phyloP scores from a whole-genome alignment of 148 eudicot genomes.

The Beta vulgaris region DNA sequence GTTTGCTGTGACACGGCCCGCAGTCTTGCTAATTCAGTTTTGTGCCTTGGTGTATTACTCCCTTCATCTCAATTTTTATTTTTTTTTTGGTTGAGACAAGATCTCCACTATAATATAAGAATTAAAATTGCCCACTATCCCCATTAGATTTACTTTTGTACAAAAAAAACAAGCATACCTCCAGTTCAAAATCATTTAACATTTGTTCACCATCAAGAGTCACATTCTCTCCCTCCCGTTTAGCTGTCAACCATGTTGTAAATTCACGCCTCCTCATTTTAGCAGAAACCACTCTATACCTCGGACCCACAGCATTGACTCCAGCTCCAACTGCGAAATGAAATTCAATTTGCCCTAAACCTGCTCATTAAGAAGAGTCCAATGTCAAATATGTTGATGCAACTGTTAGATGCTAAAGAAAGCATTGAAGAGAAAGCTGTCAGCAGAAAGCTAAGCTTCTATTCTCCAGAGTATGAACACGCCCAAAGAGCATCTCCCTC shows the following conservation, averaged over 20 bases:
- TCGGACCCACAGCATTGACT: slow-evolving; percentile 53
- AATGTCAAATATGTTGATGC: not conserved
- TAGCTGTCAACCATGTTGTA: slow-evolving; percentile 83
- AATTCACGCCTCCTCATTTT: slow-evolving; percentile 38
- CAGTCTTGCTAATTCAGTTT: too few relatives aligned
- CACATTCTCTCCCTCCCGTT: slow-evolving; percentile 53
- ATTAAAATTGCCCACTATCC: too few relatives aligned
- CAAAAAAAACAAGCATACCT: slow-evolving; percentile 42
- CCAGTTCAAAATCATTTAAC: slow-evolving; percentile 47
- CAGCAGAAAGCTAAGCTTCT: too few relatives aligned
- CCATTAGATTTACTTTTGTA: too few relatives aligned
- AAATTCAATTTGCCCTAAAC: slow-evolving; percentile 63
- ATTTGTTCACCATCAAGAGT: slow-evolving; percentile 69
- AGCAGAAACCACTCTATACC: slow-evolving; percentile 70
- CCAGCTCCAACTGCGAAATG: slow-evolving; percentile 67
- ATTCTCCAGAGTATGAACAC: not conserved
- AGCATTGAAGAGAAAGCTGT: not conserved
- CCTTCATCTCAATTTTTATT: too few relatives aligned
- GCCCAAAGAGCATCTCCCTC: not conserved
- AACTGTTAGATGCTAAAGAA: slow-evolving; percentile 10
- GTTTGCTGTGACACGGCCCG: too few relatives aligned
- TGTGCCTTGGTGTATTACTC: too few relatives aligned
- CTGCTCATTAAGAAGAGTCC: slow-evolving; percentile 38
- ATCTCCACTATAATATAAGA: too few relatives aligned
- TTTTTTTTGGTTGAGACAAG: too few relatives aligned